Evolutionary conservation across 441 rosid genomes (phyloP).

Genomic region (Daphne laureola): DNA sequence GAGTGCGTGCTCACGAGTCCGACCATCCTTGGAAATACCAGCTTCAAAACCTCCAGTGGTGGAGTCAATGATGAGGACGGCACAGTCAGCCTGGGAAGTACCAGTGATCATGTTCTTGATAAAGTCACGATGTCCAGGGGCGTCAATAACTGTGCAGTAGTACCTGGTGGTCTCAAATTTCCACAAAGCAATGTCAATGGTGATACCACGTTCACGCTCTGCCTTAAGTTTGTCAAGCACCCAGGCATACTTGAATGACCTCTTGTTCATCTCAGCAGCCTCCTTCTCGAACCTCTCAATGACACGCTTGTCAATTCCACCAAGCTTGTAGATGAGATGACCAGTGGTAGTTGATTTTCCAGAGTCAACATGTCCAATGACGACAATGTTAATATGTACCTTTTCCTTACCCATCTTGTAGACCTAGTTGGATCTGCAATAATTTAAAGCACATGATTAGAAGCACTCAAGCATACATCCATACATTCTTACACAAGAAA

Average conservation of each 20-base stretch:
- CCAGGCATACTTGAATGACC: constrained; percentile 27
- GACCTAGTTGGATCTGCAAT: too few species aligned
- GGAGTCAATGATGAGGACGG: constrained; percentile 48
- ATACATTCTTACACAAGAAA: too few species aligned
- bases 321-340: constrained; percentile 24
- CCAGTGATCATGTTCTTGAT: constrained; percentile 43
- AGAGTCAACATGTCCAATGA: constrained; percentile 20
- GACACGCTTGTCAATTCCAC: constrained; percentile 54
- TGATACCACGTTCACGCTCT: constrained; percentile 24
- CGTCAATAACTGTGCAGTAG: constrained; percentile 41
- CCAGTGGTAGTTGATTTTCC: constrained; percentile 17
- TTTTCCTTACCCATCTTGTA: constrained; percentile 42
- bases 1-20: constrained; percentile 57
- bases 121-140: constrained; percentile 32
- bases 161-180: constrained; percentile 23
- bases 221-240: constrained; percentile 23
- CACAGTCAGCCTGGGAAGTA: constrained; percentile 42
- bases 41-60: constrained; percentile 62
- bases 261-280: constrained; percentile 33
- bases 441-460: too few species aligned
- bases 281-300: constrained; percentile 55
- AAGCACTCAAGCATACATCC: too few species aligned
- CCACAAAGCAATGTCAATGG: constrained; percentile 23
- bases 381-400: constrained; percentile 34
- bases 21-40: constrained; percentile 62